Percentiles rank a stretch among this genome's conserved stretches.
Conservation (phyloP, 2,329 filamentous ascomycete genomes). For the Cytospora chrysosperma region DNA sequence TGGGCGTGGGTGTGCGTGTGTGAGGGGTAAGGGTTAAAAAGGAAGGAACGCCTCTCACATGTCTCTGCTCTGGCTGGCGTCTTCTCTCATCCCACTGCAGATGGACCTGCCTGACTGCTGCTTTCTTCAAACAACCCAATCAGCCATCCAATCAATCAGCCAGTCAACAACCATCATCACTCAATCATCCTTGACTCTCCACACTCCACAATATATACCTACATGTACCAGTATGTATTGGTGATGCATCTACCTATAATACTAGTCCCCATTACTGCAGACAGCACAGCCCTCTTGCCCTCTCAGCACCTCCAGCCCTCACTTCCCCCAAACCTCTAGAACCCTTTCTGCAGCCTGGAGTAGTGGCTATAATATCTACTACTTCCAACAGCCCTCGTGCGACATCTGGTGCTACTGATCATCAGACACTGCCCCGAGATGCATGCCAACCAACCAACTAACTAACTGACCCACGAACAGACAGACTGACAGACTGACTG, state of each 20-base stretch:
- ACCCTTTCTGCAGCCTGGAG: background rate
- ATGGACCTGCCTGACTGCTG: too few species aligned
- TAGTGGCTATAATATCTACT: constrained; percentile 1
- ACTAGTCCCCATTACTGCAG: background rate
- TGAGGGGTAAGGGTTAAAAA: background rate
- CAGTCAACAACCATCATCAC: too few species aligned
- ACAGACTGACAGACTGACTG: too few species aligned
- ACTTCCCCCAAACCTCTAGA: background rate
- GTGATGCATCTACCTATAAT: background rate
- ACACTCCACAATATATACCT: background rate
- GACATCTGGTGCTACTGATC: constrained; percentile 1
- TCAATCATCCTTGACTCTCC: background rate
- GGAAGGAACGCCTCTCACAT: background rate
- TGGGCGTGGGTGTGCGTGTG: too few species aligned
- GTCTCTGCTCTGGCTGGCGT: background rate
- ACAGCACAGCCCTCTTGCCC: background rate
- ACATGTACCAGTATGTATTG: background rate
- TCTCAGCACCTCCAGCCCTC: background rate
- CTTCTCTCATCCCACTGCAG: too few species aligned
- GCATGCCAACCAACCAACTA: too few species aligned
- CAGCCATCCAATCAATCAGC: too few species aligned
- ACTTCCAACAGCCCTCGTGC: background rate
- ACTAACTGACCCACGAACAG: too few species aligned
- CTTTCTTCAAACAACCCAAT: background rate
- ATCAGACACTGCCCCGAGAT: background rate